Evolutionary conservation across 2,329 filamentous ascomycete species (phyloP).

Genomic region (Celoporthe dispersa): DNA sequence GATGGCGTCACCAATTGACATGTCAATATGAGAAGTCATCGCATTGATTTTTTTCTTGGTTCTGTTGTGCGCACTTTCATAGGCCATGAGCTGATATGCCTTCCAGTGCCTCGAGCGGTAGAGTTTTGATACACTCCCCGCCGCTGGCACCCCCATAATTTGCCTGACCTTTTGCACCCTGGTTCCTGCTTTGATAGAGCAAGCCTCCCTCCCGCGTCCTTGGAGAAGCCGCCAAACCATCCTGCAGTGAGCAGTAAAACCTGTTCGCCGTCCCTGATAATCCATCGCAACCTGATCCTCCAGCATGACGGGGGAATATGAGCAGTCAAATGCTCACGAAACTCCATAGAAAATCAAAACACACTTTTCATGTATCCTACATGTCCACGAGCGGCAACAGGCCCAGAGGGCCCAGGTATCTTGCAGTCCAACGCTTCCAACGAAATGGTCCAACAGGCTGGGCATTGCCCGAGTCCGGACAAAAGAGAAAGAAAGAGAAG

Average conservation of each 20-base stretch:
- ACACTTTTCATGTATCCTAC: background rate
- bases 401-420: background rate
- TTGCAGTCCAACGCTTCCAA: conserved; percentile 1
- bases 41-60: background rate
- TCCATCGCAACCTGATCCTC: background rate
- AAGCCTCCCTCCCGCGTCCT: background rate
- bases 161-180: background rate
- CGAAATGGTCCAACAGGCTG: background rate
- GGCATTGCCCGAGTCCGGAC: background rate
- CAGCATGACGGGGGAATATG: background rate
- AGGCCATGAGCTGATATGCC: background rate
- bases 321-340: background rate
- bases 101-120: background rate
- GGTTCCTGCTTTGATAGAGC: background rate
- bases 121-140: background rate
- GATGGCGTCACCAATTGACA: background rate
- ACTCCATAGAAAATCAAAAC: conserved; percentile 1
- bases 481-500: background rate
- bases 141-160: background rate
- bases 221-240: background rate
- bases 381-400: background rate
- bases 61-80: background rate
- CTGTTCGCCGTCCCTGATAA: background rate
- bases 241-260: background rate
- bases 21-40: background rate